A percentile compares a stretch with the other conserved stretches of the same genome.
Evolutionary conservation across 2,329 filamentous ascomycete species (phyloP).

Genomic region (Sporothrix brunneoviolacea): DNA sequence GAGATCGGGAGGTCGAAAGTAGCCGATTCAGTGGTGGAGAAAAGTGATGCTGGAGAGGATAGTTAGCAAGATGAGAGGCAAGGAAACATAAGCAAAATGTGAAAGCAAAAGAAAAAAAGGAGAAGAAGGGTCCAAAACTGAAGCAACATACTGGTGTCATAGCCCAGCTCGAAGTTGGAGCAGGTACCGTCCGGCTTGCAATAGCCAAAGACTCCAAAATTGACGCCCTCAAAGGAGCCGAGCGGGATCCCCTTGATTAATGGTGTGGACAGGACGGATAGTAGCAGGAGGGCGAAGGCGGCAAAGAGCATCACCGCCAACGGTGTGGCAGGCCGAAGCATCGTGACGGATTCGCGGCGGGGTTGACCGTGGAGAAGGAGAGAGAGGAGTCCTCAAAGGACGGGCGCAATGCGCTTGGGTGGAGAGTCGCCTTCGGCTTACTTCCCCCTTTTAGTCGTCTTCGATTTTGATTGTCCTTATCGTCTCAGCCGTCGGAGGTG

Average conservation of each 20-base stretch:
- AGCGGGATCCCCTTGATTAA: conserved; percentile 81
- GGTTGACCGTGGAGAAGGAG: background rate
- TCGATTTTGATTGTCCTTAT: background rate
- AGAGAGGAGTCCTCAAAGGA: background rate
- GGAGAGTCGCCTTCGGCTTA: background rate
- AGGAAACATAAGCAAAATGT: too few species aligned
- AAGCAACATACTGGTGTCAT: conserved; percentile 62
- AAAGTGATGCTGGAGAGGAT: conserved; percentile 10
- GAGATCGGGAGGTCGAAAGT: conserved; percentile 51
- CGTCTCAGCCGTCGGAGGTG: background rate
- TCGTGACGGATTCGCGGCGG: conserved; percentile 43
- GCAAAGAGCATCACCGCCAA: conserved; percentile 76
- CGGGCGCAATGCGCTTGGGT: conserved; percentile 1
- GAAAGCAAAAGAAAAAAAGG: background rate
- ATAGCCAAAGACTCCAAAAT: conserved; percentile 90
- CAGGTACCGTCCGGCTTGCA: conserved; percentile 61
- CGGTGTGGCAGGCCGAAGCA: conserved; percentile 89
- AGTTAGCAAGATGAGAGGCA: background rate
- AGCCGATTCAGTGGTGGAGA: conserved; percentile 20
- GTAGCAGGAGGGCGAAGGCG: conserved; percentile 77
- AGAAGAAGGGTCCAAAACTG: background rate
- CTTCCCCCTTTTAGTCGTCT: background rate
- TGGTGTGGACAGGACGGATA: conserved; percentile 86
- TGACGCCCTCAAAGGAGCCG: conserved; percentile 66
- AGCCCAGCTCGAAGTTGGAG: conserved; percentile 72